Evolutionary conservation across 805 yeast genomes (phyloP).

Genomic region (Lipomyces mesembrius): DNA sequence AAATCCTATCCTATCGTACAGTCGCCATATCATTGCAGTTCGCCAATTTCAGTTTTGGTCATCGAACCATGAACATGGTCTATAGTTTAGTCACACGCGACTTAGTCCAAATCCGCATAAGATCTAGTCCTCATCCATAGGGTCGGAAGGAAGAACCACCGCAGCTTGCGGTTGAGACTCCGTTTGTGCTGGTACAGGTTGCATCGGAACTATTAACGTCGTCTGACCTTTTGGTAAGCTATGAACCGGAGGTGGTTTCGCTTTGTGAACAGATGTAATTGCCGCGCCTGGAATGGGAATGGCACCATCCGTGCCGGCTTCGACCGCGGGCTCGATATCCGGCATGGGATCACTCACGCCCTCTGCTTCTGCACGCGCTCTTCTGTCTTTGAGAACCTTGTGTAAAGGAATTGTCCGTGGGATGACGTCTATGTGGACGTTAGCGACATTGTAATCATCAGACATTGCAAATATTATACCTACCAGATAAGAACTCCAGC

Average conservation of each 20-base stretch:
- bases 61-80: background rate
- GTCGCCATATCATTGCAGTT: background rate
- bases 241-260: background rate
- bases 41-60: background rate
- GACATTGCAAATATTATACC: background rate
- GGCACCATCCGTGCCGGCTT: background rate
- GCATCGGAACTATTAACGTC: conserved; percentile 9
- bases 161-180: background rate
- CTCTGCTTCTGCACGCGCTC: conserved; percentile 1
- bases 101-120: background rate
- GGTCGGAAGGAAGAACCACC: background rate
- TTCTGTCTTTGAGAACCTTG: conserved; percentile 32
- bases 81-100: background rate
- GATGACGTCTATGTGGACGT: conserved; percentile 28
- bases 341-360: conserved; percentile 6
- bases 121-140: background rate
- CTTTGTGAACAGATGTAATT: background rate
- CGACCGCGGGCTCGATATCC: background rate
- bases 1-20: background rate
- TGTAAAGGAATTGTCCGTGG: conserved; percentile 35
- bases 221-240: conserved; percentile 22
- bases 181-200: background rate
- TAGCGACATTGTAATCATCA: background rate
- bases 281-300: background rate
- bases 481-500: conserved; percentile 37